Evolutionary conservation across 2,329 filamentous ascomycete species (phyloP).

Genomic region (Claviceps fusiformis): DNA sequence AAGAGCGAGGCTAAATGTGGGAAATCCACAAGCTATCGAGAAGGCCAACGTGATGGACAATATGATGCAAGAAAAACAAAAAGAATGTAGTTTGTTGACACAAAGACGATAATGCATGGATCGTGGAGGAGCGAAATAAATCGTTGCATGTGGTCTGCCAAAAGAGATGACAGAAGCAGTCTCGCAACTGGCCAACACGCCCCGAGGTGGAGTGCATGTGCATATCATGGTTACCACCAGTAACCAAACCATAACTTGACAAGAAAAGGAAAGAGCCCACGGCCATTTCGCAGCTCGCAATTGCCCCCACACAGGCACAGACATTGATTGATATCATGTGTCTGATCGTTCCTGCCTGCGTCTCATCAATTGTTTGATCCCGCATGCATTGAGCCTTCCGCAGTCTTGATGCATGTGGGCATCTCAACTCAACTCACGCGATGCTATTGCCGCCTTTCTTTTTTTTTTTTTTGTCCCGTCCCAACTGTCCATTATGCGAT

Average conservation of each 20-base stretch:
- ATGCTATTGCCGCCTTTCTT: neutral
- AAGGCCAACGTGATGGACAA: neutral
- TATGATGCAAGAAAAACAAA: conserved; percentile 2
- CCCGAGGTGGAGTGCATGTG: no score
- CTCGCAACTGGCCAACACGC: no score
- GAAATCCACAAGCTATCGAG: neutral
- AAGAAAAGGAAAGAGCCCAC: neutral
- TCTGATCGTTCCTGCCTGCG: conserved; percentile 2
- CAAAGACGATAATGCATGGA: neutral
- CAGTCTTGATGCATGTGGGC: no score
- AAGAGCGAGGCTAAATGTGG: neutral
- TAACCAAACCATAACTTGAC: neutral
- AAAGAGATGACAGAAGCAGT: neutral
- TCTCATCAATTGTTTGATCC: neutral
- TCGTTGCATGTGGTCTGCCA: neutral
- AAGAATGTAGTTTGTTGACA: conserved; percentile 2
- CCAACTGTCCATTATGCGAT: conserved; percentile 39
- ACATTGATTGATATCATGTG: no score
- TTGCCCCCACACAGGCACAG: neutral
- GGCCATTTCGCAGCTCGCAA: neutral
- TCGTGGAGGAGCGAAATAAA: neutral
- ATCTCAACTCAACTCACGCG: neutral
- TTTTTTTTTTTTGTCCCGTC: neutral
- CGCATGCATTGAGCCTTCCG: neutral
- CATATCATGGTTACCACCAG: neutral